Evolutionary conservation across 352 stramenopile genomes (phyloP), one percentile per base, ranked within the genome.

Genomic region (Globisporangium canariense): DNA sequence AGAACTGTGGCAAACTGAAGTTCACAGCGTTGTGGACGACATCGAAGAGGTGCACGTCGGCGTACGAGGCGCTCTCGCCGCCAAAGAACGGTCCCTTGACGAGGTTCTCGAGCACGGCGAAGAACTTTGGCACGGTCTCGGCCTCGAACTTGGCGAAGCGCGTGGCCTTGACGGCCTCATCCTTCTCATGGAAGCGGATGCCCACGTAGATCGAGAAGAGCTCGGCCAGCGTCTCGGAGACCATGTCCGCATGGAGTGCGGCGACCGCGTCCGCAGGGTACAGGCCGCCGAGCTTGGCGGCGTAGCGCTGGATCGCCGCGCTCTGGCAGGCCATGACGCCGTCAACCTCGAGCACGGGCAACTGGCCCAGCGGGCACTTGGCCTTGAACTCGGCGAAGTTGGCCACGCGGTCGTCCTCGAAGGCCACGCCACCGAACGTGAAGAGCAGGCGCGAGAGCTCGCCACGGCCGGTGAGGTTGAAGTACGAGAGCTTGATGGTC

Each of bases 401-500:
- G 6, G 46, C 46, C 25, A 87, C 50, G 18, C 75, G 72, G 2
- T 73, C 25, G 41, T 84, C 68, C 30, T 63, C 68, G 58, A 86
- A 86, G 14, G 58, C 14, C 45, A 88, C 28, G 43, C 46, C 56
- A n/a, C 69, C 76, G 61, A 74, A 83, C 28, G 61, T 46, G 64
- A 87, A 68, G 43, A 73, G 41, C n/a, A 92, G 62, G 18, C 86
- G 81, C 20, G 76, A 20, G 25, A 83, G 40, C 71, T 92, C 83
- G 4, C 56, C 85, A 36, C 73, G 76, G 16, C 63, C 83, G 18
- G 68, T 54, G 46, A 64, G 25, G 54, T 86, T 62, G 53, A 92
- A 90, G 76, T 91, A 93, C 20, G 69, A 83, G 28, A 93, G 63
- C 67, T 83, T 85, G 57, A 89, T 62, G 38, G 32, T 64, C n/a